Evolutionary conservation across 345 rosid genomes (phyloP), one percentile per base, ranked within the genome.

Genomic region (Euphorbia tirucalli): DNA sequence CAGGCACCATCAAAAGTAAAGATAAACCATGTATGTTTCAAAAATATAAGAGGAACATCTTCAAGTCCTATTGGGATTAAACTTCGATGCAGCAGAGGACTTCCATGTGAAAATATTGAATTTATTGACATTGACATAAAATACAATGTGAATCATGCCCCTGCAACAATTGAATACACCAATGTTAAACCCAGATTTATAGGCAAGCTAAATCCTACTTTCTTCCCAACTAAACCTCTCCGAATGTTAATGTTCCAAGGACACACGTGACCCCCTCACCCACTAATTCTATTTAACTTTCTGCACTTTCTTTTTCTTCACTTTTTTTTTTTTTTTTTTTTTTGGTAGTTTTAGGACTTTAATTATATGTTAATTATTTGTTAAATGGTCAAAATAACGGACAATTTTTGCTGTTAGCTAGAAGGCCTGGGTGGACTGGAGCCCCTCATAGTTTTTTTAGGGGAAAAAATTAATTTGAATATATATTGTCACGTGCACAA

Each of bases 1-100:
- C 63, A 59, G 63, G 19, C 2, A 11, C 16, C 63, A 59, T 59
- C 63, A 59, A 59, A 59, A 30, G 63, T 59, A 5, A 59, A 27
- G 63, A 59, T 59, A 16, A 27, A 15, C 37, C 9, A 59, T 11
- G 37, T 59, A 1, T 11, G 7, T 28, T 59, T 59, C 37, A 59
- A 28, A 43, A 19, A 61, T n/a, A 61, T 61, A 61, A 61, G 27
- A 35, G 66, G 66, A 11, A 61, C 39, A 7, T 35, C 27, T 5
- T 32, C 46, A 61, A 28, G 46, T 7, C 66, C 66, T 1, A 11
- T 13, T 1, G 48, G 46, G 1, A 46, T 61, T 18, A 22, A 37
- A 35, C 66, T 61, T 8, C 11, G 9, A 32, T 61, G 66, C 31
- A 61, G 66, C 16, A n/a, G 16, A 0, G 66, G 66, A 4, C 21